Evolutionary conservation across 352 stramenopile species (phyloP), one percentile per base, ranked within the genome.

Genomic region (Phytophthora tentaculata): DNA sequence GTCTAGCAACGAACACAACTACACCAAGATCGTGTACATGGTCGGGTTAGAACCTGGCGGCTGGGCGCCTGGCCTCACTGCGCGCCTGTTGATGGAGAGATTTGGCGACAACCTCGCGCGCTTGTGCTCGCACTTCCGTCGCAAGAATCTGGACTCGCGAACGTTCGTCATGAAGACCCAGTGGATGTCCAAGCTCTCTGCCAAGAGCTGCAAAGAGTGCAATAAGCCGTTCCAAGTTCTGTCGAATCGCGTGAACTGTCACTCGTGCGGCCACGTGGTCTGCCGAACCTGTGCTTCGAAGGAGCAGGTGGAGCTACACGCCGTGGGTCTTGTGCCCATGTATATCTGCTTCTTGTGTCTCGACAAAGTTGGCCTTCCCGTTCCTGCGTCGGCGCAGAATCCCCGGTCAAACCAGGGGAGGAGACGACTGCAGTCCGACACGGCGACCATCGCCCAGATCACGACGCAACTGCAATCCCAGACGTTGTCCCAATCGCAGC

Each of bases 11-110:
- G 58, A 67, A 3, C 22, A 29, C 5, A 61, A 24, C 5, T 61
- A 61, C 22, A 90, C 81, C 37, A 86, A 90, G 69, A 86, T 90
- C 26, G 75, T 88, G 22, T 86, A 90, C 60, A 71, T 90, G 55
- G 67, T 86, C 6, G 81, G 79, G 1, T 52, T 83, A 17, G 71
- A 85, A 43, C 61, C 66, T 52, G 76, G 73, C 14, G 77, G 77
- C 2, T 69, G 63, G 22, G 67, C 71, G 10, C 73, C 76, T 5
- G 65, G 71, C 9, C 58, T 89, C 19, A 77, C 72, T 3, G 59
- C 77, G 12, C 41, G 69, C 43, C 20, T 83, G 5, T 23, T 80
- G 5, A 88, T 90, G 75, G 69, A 87, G 14, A 58, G 59, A 16
- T 85, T 86, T 56, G 77, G 79, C 7, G 57, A 57, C 14, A 81